A percentile compares a stretch with the other conserved stretches of the same genome.
Evolutionary conservation across 768 basidiomycete genomes (phyloP).

Genomic region (Favolaschia claudopus): DNA sequence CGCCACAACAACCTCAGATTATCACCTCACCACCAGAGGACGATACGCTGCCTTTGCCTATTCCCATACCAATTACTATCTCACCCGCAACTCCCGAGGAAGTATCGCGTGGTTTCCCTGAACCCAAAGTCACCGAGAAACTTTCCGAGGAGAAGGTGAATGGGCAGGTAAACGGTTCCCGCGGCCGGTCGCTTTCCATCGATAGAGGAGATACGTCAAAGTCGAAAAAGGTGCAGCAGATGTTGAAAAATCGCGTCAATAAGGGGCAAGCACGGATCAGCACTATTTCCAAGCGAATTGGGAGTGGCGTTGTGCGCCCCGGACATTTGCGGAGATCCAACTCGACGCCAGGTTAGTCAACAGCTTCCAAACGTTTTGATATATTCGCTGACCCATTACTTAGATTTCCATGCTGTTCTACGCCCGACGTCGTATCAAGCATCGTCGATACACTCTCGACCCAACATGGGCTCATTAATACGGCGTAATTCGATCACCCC

Average conservation of each 20-base stretch:
- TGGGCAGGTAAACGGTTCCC: conserved; percentile 13
- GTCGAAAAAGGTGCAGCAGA: conserved; percentile 79
- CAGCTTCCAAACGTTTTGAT: not conserved
- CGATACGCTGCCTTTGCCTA: conserved; percentile 27
- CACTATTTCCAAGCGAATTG: conserved; percentile 80
- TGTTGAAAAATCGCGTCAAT: conserved; percentile 76
- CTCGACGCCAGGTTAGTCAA: conserved; percentile 74
- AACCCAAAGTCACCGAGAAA: conserved; percentile 12
- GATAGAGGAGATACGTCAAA: conserved; percentile 57
- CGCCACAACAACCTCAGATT: not conserved
- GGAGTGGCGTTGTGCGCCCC: conserved; percentile 68
- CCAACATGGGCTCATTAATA: conserved; percentile 60
- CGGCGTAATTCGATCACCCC: conserved; percentile 43
- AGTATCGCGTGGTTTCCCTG: conserved; percentile 25
- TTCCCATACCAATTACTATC: conserved; percentile 61
- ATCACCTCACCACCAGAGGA: conserved; percentile 10
- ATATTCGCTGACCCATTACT: not conserved
- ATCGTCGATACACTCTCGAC: conserved; percentile 85
- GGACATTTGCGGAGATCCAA: conserved; percentile 63
- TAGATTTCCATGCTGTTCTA: conserved; percentile 76
- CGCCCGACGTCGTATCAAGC: conserved; percentile 71
- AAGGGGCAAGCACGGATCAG: conserved; percentile 77
- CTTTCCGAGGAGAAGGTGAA: conserved; percentile 14
- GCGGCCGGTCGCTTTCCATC: conserved; percentile 48
- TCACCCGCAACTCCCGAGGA: conserved; percentile 67